Evolutionary conservation across 352 stramenopile species (phyloP).

Genomic region (Globisporangium apiculatum): DNA sequence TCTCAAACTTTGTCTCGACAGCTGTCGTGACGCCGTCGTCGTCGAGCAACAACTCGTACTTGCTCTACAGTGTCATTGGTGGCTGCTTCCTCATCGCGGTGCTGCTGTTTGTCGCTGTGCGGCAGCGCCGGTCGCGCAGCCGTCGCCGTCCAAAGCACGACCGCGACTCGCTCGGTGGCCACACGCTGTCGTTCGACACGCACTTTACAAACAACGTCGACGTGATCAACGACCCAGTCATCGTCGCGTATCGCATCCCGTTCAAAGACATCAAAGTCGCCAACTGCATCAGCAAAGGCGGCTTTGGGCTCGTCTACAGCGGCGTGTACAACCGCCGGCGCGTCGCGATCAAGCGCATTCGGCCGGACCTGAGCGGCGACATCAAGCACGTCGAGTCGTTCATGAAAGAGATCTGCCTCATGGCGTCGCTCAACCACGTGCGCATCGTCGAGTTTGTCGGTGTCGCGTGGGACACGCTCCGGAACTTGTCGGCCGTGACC

Average conservation of each 20-base stretch:
- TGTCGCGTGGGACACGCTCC: conserved; percentile 52
- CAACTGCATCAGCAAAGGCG: conserved; percentile 55
- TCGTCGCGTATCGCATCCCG: conserved; percentile 50
- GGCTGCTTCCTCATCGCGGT: conserved; percentile 36
- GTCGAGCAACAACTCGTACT: conserved; percentile 29
- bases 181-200: conserved; percentile 53
- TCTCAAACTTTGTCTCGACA: too few species aligned
- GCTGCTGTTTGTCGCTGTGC: conserved; percentile 40
- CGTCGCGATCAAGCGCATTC: conserved; percentile 65
- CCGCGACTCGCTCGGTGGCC: conserved; percentile 35
- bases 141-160: conserved; percentile 25
- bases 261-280: conserved; percentile 54
- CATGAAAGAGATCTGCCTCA: conserved; percentile 60
- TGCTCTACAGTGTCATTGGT: conserved; percentile 33
- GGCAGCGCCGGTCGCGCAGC: conserved; percentile 26
- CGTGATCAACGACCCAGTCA: conserved; percentile 55
- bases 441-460: conserved; percentile 66
- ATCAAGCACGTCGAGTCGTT: conserved; percentile 56
- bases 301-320: conserved; percentile 56
- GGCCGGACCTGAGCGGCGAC: conserved; percentile 34
- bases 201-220: conserved; percentile 43
- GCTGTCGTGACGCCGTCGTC: too few species aligned
- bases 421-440: conserved; percentile 47
- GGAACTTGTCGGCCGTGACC: conserved; percentile 47
- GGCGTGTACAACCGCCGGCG: conserved; percentile 50